Base-by-base conservation (phyloP, 495 filamentous ascomycete species). In the Friedmanniomyces simplex region DNA sequence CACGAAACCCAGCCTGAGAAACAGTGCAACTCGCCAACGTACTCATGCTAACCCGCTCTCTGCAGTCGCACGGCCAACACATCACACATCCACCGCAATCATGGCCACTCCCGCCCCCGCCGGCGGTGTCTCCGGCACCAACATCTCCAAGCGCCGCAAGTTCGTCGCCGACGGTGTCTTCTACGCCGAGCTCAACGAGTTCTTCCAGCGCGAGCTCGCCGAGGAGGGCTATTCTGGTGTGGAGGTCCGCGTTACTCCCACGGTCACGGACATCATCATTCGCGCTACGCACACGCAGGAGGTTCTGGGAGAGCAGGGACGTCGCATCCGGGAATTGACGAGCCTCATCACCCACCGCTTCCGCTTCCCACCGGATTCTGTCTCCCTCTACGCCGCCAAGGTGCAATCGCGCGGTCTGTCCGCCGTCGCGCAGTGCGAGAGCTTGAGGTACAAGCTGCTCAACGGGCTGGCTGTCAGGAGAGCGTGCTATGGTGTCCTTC, bases 81-180 rank as follows among this genome's bases (percentile, higher is more conserved):
- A 12, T 49, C 6, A 5, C 46, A 49, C 43, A 49, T 26, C 18
- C 18, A 32, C 32, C 51, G 51, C 51, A 54, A 54, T 41, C 52
- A 61, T 61, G 58, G 58, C 61, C 26, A 50, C 61, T n/a, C 3
- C 54, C 26, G 52, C 56, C 10, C 57, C 57, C 21, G 61, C 61
- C n/a, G 55, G 54, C 55, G 55, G 20, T 34, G 30, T 58, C 42
- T 53, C 50, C 53, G 57, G 57, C 47, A 51, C 30, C 46, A 63
- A 59, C 57, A 54, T 63, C 76, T 96, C 91, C 72, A 98, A 98
- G 87, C 85, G 89, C 73, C 86, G 93, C 79, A 98, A 98, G 87
- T 98, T 98, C 83, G 91, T 97, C 76, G 94, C 94, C 71, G 94
- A 97, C 76, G 94, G 93, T 79, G 94, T 97, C 74, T 98, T 97